Evolutionary conservation across 1,139 yeast species (phyloP).

Genomic region (Debaryomycetaceae sp.): DNA sequence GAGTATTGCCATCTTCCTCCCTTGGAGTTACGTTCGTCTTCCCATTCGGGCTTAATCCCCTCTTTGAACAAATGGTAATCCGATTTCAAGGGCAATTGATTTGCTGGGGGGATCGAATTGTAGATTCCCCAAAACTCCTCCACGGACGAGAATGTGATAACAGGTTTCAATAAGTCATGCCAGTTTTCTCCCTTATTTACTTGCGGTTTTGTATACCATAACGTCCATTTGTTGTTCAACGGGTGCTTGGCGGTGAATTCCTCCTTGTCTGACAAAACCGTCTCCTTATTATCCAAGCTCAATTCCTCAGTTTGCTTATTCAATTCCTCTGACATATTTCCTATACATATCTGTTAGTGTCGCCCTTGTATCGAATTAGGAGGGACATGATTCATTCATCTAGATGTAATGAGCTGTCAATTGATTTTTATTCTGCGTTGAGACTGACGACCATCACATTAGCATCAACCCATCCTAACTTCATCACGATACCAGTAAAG

Average conservation of each 20-base stretch:
- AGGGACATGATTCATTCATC: too few species aligned
- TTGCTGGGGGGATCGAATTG: constrained; percentile 90
- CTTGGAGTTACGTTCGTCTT: constrained; percentile 77
- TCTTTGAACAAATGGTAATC: constrained; percentile 95
- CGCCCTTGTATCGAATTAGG: not conserved
- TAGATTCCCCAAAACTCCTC: constrained; percentile 99
- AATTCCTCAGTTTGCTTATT: constrained; percentile 52
- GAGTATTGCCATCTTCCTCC: constrained; percentile 92
- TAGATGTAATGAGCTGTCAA: too few species aligned
- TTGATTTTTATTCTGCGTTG: too few species aligned
- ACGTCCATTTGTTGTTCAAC: constrained; percentile 88
- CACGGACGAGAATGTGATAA: constrained; percentile 85
- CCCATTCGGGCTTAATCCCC: constrained; percentile 98
- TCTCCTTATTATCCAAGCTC: constrained; percentile 45
- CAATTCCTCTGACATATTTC: constrained; percentile 49
- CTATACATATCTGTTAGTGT: not conserved
- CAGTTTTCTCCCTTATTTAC: constrained; percentile 78
- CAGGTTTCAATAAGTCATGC: constrained; percentile 92
- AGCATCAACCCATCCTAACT: too few species aligned
- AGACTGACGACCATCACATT: too few species aligned
- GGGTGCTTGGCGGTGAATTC: constrained; percentile 87
- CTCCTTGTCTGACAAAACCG: constrained; percentile 65
- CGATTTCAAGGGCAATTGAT: constrained; percentile 85
- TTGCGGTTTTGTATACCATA: constrained; percentile 97
- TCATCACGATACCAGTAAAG: too few species aligned